Base-by-base conservation (phyloP, 192 early-diverging fungal genomes). In the Backusella australiensis region DNA sequence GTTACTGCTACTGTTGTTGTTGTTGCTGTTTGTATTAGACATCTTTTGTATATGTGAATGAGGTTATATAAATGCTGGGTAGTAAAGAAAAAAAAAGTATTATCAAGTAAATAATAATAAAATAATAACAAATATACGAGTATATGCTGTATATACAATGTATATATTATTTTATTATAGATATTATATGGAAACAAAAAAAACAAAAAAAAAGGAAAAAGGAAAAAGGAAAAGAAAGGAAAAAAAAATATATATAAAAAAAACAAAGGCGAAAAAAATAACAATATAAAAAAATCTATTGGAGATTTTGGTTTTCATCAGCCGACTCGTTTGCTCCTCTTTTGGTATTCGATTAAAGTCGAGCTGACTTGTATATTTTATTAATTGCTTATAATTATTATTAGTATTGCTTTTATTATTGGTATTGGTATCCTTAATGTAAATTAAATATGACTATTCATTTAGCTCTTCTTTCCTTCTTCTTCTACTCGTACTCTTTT, bases 131-230 rank as follows among this genome's bases (percentile, higher is more conserved):
- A 26, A 29, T 19, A 78, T 29, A 66, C 17, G 68, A 69, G 36
- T 35, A 56, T 44, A 44, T 44, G 3, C 14, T 44, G 1, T 15
- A 17, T 44, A 44, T 44, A 39, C 38, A 39, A 39, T 39, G 38
- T 39, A 23, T 23, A 23, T 67, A 46, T 67, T 21, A n/a, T 34
- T 44, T 65, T 38, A 36, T 12, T 35, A 56, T 39, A 49, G 19
- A 21, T 17, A 42, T 11, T 70, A 52, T 21, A n/a, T 34, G 8
- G 38, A 26, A 69, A 26, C 36, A 69, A 34, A 23, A 52, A n/a
- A 23, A n/a, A n/a, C n/a, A n/a, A n/a, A n/a, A 9, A 29, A 23
- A 19, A 70, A 26, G 39, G 71, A 53, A 76, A 59, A 76, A 59
- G 34, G 38, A 17, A 34, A 17, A 34, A 3, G 41, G 32, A 49